Evolutionary conservation across 495 filamentous ascomycete species (phyloP).

Genomic region (Aspergillus heteromorphus): DNA sequence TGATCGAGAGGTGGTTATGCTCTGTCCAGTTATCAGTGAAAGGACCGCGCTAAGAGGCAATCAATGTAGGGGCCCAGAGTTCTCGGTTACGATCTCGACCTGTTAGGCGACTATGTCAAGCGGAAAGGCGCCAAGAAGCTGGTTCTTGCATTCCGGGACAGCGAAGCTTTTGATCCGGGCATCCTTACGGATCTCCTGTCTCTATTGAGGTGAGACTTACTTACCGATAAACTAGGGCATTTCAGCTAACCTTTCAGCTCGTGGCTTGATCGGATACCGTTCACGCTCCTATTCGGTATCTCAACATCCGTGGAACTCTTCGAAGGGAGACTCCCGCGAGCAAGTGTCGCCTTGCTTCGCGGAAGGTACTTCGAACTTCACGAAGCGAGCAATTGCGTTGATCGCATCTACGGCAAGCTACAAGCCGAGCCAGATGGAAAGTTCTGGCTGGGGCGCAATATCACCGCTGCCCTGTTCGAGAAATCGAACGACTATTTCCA

Average conservation of each 20-base stretch:
- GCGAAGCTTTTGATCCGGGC: constrained; percentile 82
- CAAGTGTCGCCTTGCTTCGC: constrained; percentile 61
- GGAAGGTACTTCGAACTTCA: constrained; percentile 83
- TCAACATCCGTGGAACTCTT: constrained; percentile 89
- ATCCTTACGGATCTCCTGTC: constrained; percentile 73
- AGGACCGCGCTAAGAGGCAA: constrained; percentile 14
- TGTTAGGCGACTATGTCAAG: constrained; percentile 63
- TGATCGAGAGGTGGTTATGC: constrained; percentile 47
- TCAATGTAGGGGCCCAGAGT: constrained; percentile 59
- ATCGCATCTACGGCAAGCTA: constrained; percentile 69
- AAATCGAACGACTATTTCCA: constrained; percentile 82
- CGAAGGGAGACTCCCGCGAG: constrained; percentile 74
- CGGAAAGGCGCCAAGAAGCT: constrained; percentile 53
- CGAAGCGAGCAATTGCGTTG: constrained; percentile 66
- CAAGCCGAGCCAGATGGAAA: constrained; percentile 49
- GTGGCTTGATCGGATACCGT: constrained; percentile 85
- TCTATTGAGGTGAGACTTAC: constrained; percentile 60
- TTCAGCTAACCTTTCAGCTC: constrained; percentile 47
- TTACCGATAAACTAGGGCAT: not conserved
- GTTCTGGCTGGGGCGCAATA: constrained; percentile 65
- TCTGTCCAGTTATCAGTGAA: not conserved
- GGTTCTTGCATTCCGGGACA: constrained; percentile 79
- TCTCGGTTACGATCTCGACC: constrained; percentile 86
- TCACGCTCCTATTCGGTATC: constrained; percentile 80
- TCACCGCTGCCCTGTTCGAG: constrained; percentile 60